These are phyloP conservation scores for Gardenia jasminoides DNA, from an alignment of 257 asterid species.

Conservation along the genomic window DNA sequence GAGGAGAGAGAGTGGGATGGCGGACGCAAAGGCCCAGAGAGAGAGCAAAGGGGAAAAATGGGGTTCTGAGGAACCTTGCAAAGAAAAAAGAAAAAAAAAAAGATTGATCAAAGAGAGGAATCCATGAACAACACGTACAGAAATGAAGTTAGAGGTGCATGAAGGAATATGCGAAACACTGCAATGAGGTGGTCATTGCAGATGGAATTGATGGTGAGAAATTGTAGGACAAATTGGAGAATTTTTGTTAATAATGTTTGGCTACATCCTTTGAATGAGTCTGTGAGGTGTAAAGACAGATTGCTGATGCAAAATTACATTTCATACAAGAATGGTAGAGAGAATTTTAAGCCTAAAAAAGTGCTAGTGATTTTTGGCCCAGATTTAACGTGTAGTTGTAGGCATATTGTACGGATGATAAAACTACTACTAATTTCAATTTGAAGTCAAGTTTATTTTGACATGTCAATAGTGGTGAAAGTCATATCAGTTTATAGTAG, in stretches of 20 bases:
- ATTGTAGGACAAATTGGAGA: conserved; percentile 35
- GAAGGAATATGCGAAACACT: conserved; percentile 22
- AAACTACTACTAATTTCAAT: not conserved
- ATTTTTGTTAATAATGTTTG: not conserved
- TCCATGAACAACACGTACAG: conserved; percentile 20
- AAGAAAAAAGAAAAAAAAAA: conserved; percentile 5
- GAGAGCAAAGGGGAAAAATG: conserved; percentile 18
- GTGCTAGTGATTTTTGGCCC: conserved; percentile 7
- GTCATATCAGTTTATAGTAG: not conserved
- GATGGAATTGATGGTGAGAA: conserved; percentile 37
- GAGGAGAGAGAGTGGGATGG: conserved; percentile 13
- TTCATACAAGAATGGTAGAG: conserved; percentile 24
- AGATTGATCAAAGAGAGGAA: conserved; percentile 31
- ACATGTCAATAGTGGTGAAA: not conserved
- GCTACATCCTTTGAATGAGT: conserved; percentile 13
- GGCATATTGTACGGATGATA: not conserved
- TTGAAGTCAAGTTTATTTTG: not conserved
- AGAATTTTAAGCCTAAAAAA: conserved; percentile 26
- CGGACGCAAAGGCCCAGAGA: conserved; percentile 21
- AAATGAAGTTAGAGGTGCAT: conserved; percentile 17
- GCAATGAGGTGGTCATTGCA: conserved; percentile 30
- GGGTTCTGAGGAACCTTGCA: conserved; percentile 9
- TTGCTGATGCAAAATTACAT: conserved; percentile 1
- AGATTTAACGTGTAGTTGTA: not conserved
- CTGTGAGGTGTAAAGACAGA: not conserved